Evolutionary conservation across 2,329 filamentous ascomycete genomes (phyloP).

Genomic region (Blumeria hordei): DNA sequence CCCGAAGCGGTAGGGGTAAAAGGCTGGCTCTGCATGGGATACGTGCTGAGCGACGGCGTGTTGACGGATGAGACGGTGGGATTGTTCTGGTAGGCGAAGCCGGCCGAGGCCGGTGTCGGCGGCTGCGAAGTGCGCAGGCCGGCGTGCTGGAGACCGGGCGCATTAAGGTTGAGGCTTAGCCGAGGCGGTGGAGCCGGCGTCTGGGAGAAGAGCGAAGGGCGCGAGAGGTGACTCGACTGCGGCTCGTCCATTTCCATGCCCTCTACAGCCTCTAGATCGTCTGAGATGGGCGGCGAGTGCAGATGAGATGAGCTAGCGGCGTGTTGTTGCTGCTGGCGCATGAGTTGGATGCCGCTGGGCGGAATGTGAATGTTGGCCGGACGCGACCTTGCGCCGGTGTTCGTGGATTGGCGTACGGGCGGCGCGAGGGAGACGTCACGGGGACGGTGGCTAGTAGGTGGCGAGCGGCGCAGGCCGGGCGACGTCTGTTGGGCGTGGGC

Average conservation of each 20-base stretch:
- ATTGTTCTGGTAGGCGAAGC: slow-evolving; percentile 68
- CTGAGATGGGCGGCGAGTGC: neutral
- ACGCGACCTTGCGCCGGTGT: neutral
- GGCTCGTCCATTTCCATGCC: slow-evolving; percentile 36
- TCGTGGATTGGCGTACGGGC: neutral
- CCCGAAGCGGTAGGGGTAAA: slow-evolving; percentile 34
- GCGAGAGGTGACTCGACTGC: slow-evolving; percentile 79
- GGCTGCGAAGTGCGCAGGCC: slow-evolving; percentile 69
- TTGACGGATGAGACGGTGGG: slow-evolving; percentile 94
- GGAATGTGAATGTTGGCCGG: neutral
- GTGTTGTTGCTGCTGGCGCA: neutral
- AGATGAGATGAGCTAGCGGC: too few relatives aligned
- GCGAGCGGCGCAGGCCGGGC: slow-evolving; percentile 15
- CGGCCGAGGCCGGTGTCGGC: slow-evolving; percentile 55
- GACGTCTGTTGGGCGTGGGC: slow-evolving; percentile 51
- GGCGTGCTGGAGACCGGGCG: slow-evolving; percentile 43
- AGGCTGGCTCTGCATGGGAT: slow-evolving; percentile 31
- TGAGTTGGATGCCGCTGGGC: neutral
- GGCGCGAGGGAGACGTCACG: neutral
- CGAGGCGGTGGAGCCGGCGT: slow-evolving; percentile 12
- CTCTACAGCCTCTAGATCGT: neutral
- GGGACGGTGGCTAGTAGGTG: neutral
- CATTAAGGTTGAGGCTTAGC: slow-evolving; percentile 59
- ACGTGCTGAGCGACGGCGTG: slow-evolving; percentile 69
- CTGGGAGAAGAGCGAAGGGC: slow-evolving; percentile 33